Base-by-base conservation (phyloP, 495 filamentous ascomycete species). In the Xylaria telfairii region DNA sequence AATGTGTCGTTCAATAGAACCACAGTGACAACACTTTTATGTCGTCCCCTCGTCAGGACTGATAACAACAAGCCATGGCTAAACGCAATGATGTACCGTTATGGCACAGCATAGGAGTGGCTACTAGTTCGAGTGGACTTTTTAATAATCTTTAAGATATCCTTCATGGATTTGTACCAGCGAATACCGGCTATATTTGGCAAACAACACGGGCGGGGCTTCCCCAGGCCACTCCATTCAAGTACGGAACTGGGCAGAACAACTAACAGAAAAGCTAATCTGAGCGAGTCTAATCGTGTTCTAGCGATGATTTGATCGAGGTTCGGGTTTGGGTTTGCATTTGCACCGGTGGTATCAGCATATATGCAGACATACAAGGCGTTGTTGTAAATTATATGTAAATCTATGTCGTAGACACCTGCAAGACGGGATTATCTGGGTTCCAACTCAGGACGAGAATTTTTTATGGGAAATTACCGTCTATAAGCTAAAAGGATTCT, bases 1-100 rank as follows among this genome's bases (percentile, higher is more conserved):
- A 95, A 76, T 96, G 93, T 81, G 72, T 81, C 37, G 78, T 71
- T 17, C 69, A 71, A 46, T 71, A 71, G 63, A 61, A 32, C 46
- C 28, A 15, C n/a, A 15, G 28, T 57, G 41, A 61, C 24, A 19
- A 60, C 28, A 30, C 1, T 37, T 13, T 26, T 42, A 24, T 21
- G 1, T 24, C 53, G 28, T 15, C 28, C 15, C 19, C 26, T 46
- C 51, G 4, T 19, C 65, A 13, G 9, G 51, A 59, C 6, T 24
- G 2, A 15, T 15, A 12, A 32, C 49, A 34, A 15, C 21, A 30
- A 37, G 17, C 15, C 21, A 10, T 3, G 13, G 47, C 10, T 13
- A 15, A 15, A 28, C 4, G 19, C 19, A 47, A 47, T 47, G 19
- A 7, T 3, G 44, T 47, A 19, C n/a, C 17, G 13, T 7, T n/a